Evolutionary conservation across 208 protist species (phyloP).

Genomic region (Wallacemonas sp.): DNA sequence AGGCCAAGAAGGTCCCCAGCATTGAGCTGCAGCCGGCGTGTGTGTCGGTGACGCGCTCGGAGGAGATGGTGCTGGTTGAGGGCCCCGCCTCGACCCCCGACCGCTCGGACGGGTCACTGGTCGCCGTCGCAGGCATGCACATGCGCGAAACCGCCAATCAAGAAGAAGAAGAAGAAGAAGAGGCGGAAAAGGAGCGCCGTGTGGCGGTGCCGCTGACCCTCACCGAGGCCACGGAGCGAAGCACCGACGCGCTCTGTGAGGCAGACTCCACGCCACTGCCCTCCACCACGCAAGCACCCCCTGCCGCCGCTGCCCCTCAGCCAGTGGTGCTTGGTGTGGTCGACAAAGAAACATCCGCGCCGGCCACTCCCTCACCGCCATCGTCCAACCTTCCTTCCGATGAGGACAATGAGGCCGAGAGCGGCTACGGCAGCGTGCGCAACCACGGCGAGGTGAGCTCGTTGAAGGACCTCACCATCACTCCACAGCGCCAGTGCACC

Average conservation of each 20-base stretch:
- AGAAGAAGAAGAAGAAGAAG: neutral
- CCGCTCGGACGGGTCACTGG: neutral
- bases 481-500: slow-evolving; percentile 9
- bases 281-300: neutral
- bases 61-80: slow-evolving; percentile 11
- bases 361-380: neutral
- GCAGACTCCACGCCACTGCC: neutral
- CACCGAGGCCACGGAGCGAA: neutral
- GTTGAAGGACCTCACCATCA: slow-evolving; percentile 8
- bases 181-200: neutral
- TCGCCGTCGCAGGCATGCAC: neutral
- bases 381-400: neutral
- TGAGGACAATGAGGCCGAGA: neutral
- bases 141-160: neutral
- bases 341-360: too few species aligned
- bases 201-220: neutral
- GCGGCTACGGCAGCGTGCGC: slow-evolving; percentile 13
- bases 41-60: neutral
- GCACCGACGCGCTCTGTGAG: slow-evolving; percentile 6
- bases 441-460: neutral
- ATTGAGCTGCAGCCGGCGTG: neutral
- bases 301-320: too few species aligned
- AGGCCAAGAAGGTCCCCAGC: neutral
- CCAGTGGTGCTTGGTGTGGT: too few species aligned
- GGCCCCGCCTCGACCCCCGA: neutral